phyloP scores from a whole-genome alignment of 73 alveolate genomes.

The Paramecium primaurelia region DNA sequence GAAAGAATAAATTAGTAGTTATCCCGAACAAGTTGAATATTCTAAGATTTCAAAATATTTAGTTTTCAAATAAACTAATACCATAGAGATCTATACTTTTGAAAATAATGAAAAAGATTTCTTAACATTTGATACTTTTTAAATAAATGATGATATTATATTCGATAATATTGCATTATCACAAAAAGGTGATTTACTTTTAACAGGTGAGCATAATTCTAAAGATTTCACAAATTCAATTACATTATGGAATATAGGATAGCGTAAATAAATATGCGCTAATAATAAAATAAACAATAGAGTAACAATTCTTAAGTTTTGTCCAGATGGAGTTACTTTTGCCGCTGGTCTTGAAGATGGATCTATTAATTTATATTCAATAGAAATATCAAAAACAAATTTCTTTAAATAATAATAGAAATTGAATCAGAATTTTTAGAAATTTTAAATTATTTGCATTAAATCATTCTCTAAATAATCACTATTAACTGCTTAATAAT shows the following conservation, averaged over 20 bases:
- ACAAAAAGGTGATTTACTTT: background rate
- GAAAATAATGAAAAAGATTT: background rate
- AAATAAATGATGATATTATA: background rate
- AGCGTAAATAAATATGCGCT: background rate
- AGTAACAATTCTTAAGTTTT: background rate
- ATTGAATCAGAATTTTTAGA: no score
- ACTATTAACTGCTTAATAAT: no score
- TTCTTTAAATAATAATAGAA: background rate
- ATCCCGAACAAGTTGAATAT: background rate
- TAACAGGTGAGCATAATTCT: background rate
- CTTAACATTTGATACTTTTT: background rate
- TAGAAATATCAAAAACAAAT: background rate
- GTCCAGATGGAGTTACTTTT: background rate
- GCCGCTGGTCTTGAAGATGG: background rate
- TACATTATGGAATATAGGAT: background rate
- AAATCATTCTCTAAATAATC: no score
- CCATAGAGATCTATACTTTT: background rate
- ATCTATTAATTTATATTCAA: background rate
- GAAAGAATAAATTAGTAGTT: background rate
- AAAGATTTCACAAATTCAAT: background rate
- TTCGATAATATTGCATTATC: background rate
- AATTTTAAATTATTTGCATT: no score
- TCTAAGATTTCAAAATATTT: background rate
- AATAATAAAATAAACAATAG: background rate
- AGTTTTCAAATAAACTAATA: background rate